Conservation (phyloP, 2,329 filamentous ascomycete genomes). For the Coniochaeta sp. region DNA sequence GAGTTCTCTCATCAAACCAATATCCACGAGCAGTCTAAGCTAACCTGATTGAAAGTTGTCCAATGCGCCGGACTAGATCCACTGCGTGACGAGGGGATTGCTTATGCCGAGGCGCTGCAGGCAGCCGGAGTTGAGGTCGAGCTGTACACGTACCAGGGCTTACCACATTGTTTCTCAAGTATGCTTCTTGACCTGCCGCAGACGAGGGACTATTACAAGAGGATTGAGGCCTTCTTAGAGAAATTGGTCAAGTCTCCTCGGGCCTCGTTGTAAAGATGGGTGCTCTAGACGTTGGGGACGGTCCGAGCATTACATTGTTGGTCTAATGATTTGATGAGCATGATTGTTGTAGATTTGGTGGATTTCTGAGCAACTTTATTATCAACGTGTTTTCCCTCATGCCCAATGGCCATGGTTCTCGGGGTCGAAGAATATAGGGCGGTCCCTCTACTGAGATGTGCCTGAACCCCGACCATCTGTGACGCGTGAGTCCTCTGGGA, state of each 20-base stretch:
- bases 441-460: background rate
- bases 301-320: background rate
- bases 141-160: constrained; percentile 22
- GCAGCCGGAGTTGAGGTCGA: constrained; percentile 22
- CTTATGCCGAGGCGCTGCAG: constrained; percentile 26
- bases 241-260: background rate
- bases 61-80: constrained; percentile 25
- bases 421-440: background rate
- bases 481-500: background rate
- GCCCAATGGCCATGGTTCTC: background rate
- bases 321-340: background rate
- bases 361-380: background rate
- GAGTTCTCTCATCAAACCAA: constrained; percentile 7
- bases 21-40: background rate
- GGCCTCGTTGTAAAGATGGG: background rate
- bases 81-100: constrained; percentile 29
- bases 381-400: background rate
- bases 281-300: background rate
- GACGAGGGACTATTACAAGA: constrained; percentile 12
- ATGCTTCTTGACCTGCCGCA: constrained; percentile 9
- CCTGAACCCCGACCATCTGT: background rate
- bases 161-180: constrained; percentile 26
- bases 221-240: constrained; percentile 11
- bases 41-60: constrained; percentile 18
- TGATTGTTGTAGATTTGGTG: background rate